phyloP scores from a whole-genome alignment of 805 yeast genomes.

The Wickerhamomyces subpelliculosus region DNA sequence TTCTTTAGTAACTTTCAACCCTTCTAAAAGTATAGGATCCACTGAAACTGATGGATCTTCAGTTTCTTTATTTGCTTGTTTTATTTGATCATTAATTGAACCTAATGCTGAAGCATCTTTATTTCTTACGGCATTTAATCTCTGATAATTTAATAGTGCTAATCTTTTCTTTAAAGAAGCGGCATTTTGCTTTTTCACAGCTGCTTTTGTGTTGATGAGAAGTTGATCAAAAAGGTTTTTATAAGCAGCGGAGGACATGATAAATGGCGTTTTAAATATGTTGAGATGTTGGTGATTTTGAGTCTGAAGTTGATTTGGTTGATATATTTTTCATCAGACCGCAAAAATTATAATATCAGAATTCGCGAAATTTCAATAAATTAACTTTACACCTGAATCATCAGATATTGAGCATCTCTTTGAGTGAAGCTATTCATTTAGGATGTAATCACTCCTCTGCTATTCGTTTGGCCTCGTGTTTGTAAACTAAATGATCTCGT shows the following conservation, averaged over 20 bases:
- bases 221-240: conserved; percentile 16
- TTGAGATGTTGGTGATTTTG: too few species aligned
- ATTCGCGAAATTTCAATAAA: too few species aligned
- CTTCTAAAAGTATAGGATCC: conserved; percentile 6
- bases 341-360: too few species aligned
- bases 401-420: too few species aligned
- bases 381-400: too few species aligned
- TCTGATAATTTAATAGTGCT: conserved; percentile 19
- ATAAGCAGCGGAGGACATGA: conserved; percentile 10
- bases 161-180: conserved; percentile 18
- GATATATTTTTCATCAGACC: background rate
- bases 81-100: conserved; percentile 15
- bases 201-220: conserved; percentile 15
- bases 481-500: too few species aligned
- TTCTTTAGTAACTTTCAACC: conserved; percentile 11
- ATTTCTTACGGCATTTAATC: conserved; percentile 18
- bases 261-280: too few species aligned
- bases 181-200: conserved; percentile 20
- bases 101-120: conserved; percentile 12
- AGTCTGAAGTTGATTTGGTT: too few species aligned
- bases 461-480: too few species aligned
- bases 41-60: conserved; percentile 14
- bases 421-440: too few species aligned
- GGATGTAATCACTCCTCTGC: too few species aligned
- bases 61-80: conserved; percentile 9